These are phyloP conservation scores for Dacryopinax primogenitus DNA, from an alignment of 768 basidiomycete genomes.

Conservation along the genomic window DNA sequence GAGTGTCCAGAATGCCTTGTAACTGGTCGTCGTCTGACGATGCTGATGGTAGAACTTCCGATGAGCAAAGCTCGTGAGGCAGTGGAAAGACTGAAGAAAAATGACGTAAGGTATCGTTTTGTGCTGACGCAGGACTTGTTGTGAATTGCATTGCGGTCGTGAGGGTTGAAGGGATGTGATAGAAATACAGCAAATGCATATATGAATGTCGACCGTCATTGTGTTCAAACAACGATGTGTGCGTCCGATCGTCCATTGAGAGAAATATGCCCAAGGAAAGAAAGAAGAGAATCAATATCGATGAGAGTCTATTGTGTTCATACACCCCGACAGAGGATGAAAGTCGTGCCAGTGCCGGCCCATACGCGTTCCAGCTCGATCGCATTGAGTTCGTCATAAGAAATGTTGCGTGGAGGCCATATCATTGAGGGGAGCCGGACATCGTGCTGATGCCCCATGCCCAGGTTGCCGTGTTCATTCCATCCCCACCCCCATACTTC, in stretches of 20 bases:
- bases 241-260: not conserved
- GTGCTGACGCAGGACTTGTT: constrained; percentile 33
- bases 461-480: constrained; percentile 97
- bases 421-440: constrained; percentile 37
- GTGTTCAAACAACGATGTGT: not conserved
- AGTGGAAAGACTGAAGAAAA: constrained; percentile 36
- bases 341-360: constrained; percentile 45
- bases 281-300: not conserved
- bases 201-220: constrained; percentile 1
- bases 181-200: not conserved
- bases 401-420: constrained; percentile 34
- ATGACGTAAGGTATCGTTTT: constrained; percentile 42
- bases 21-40: constrained; percentile 17
- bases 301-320: not conserved
- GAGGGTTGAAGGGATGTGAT: constrained; percentile 8
- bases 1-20: constrained; percentile 9
- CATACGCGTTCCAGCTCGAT: constrained; percentile 25
- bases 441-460: constrained; percentile 48
- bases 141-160: constrained; percentile 12
- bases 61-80: constrained; percentile 40
- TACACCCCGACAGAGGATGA: constrained; percentile 24
- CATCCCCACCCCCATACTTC: constrained; percentile 87
- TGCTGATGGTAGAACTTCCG: constrained; percentile 31
- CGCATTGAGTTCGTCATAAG: not conserved
- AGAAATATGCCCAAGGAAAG: not conserved